Evolutionary conservation across 805 yeast species (phyloP), one percentile per base, ranked within the genome.

Genomic region (Suhomyces kilbournensis): DNA sequence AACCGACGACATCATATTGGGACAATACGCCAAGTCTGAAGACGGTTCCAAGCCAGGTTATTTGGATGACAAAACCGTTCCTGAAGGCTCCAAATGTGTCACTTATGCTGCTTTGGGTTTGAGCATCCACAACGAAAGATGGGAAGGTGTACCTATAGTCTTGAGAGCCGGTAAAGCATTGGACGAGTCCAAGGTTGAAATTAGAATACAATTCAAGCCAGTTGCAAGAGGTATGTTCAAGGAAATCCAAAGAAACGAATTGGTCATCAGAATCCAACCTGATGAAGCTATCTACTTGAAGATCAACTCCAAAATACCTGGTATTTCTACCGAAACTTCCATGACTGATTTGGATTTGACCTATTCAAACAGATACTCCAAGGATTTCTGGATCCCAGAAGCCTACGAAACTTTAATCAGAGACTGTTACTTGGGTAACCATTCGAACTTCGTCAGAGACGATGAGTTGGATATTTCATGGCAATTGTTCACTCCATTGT

Each of bases 161-260:
- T 78, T 94, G 78, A 83, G 97, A 75, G 99, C 98, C 14, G 99
- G 99, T 65, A 94, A 94, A 75, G 97, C 98, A n/a, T 77, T 94
- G 55, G 90, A 93, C 69, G 92, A 86, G 65, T 88, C 93, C 54
- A 91, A 91, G 78, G 99, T 94, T 47, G 99, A 94, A 76, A 86
- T 94, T 57, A 83, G 98, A 70, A 76, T 94, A 56, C 98, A 94
- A 77, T 93, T 88, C 76, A 90, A 86, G 74, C 86, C 87, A 44
- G 96, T 88, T 47, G 86, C 92, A 17, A 78, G 81, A 57, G 97
- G 96, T 39, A 85, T 90, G 64, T 91, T 90, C 75, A 78, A 80
- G 57, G 82, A 84, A 53, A 85, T 93, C 59, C 88, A 90, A 59
- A 83, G 96, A 72, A 92, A 94, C 72, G 99, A 94, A 75, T 80